phyloP scores from a whole-genome alignment of 1,284 basidiomycete genomes.

The Austroboletus novae-zelandiae region DNA sequence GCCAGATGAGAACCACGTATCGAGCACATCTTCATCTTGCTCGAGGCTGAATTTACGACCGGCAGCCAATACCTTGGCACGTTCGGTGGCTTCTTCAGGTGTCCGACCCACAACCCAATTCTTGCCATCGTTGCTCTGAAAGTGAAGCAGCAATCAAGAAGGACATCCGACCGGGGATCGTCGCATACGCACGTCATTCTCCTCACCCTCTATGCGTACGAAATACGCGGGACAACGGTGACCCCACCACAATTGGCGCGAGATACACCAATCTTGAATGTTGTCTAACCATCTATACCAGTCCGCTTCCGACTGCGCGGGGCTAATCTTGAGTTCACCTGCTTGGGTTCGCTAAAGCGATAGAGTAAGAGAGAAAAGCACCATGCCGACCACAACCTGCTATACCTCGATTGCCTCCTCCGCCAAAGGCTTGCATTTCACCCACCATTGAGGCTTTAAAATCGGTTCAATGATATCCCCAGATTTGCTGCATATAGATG shows the following conservation, averaged over 20 bases:
- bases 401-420: slow-evolving; percentile 83
- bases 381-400: not conserved
- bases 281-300: slow-evolving; percentile 97
- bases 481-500: slow-evolving; percentile 65
- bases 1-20: slow-evolving; percentile 99
- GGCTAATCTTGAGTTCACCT: slow-evolving; percentile 83
- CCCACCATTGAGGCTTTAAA: slow-evolving; percentile 99
- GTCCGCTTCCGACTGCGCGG: slow-evolving; percentile 86
- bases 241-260: slow-evolving; percentile 99
- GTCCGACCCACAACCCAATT: slow-evolving; percentile 92
- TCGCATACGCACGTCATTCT: slow-evolving; percentile 61
- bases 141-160: too few species aligned
- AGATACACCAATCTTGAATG: slow-evolving; percentile 99
- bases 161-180: not conserved
- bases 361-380: not conserved
- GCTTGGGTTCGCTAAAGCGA: slow-evolving; percentile 71
- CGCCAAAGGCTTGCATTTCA: slow-evolving; percentile 90
- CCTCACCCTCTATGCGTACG: slow-evolving; percentile 80
- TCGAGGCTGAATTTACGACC: slow-evolving; percentile 76
- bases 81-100: slow-evolving; percentile 75
- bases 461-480: slow-evolving; percentile 96
- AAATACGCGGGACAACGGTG: slow-evolving; percentile 97
- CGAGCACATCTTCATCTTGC: slow-evolving; percentile 97
- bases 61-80: slow-evolving; percentile 73
- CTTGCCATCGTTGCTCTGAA: slow-evolving; percentile 59